Base-by-base conservation (phyloP, 1,139 yeast genomes). In the Kodamaea sp. region DNA sequence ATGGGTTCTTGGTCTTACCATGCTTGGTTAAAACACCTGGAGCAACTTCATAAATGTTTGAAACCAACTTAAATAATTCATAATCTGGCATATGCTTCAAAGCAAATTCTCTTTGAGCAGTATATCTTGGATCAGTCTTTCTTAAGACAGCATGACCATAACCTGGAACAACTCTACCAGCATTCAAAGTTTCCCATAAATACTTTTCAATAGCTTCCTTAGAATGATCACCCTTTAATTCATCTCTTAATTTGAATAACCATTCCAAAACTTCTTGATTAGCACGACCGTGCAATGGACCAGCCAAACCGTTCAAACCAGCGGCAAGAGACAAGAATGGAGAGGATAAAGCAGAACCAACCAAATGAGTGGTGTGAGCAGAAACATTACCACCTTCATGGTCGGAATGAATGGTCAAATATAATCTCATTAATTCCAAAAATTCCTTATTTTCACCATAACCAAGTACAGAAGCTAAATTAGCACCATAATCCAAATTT, bases 371-470 rank as follows among this genome's bases (percentile, higher is more conserved):
- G 58, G 97, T 81, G 75, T 90, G 97, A 38, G 97, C 97, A 47
- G 96, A 87, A 47, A 90, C 97, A 63, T 90, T 90, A 70, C 97
- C 97, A 73, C 97, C 97, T 75, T 90, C 97, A 73, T 90, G 97
- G 69, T 90, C 97, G 41, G 95, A 89, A 75, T 90, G 97, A 60
- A 90, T 84, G 52, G 96, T 87, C 62, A 88, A 78, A 78, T 90
- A 90, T 60, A 90, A 78, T 75, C 97, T 82, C 81, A 89, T 82
- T 60, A 90, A 79, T 70, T 89, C 95, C 46, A 85, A 79, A 63
- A 90, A 90, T 67, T 87, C 94, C 54, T 67, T 60, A 74, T 85
- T 81, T 52, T 75, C 74, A 61, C 88, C 90, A 69, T 72, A 84
- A 58, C 97, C 97, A 60, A 89, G 75, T 68, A 86, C 69, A 59